Conservation (phyloP, 1,284 basidiomycete genomes). For the Inonotus obliquus region DNA sequence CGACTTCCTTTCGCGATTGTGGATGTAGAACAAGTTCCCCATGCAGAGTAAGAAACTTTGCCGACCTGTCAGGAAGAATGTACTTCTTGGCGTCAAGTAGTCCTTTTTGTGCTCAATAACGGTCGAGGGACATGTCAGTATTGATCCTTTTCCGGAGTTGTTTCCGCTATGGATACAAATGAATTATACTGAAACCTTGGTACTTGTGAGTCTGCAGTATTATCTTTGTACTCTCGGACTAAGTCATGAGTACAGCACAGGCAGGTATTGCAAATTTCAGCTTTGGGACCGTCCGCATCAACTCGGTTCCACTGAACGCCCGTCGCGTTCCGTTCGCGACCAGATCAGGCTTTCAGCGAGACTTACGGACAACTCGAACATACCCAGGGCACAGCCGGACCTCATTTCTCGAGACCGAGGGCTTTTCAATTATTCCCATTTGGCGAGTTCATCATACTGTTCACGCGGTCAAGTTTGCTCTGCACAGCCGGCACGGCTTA, state of each 20-base stretch:
- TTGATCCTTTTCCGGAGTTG: neutral
- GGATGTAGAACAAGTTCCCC: neutral
- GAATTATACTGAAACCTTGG: neutral
- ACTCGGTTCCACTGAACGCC: neutral
- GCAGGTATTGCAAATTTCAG: neutral
- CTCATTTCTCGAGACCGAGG: slow-evolving; percentile 1
- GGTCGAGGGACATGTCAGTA: neutral
- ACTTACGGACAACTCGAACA: neutral
- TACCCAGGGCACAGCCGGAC: neutral
- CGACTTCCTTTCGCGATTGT: neutral
- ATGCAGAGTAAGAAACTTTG: neutral
- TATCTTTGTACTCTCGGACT: neutral
- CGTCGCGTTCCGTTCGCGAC: neutral
- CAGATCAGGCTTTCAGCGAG: neutral
- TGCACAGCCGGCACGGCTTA: slow-evolving; percentile 3
- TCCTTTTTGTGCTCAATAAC: neutral
- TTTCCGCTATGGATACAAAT: neutral
- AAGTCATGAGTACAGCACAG: neutral
- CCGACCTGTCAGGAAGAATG: neutral
- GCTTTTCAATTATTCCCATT: slow-evolving; percentile 3
- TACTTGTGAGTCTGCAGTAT: neutral
- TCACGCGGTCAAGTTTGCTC: slow-evolving; percentile 1
- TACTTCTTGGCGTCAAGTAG: neutral
- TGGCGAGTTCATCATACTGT: neutral
- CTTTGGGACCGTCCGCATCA: neutral